Base-by-base conservation (phyloP, 306 rosid species). In the Castanea crenata region DNA sequence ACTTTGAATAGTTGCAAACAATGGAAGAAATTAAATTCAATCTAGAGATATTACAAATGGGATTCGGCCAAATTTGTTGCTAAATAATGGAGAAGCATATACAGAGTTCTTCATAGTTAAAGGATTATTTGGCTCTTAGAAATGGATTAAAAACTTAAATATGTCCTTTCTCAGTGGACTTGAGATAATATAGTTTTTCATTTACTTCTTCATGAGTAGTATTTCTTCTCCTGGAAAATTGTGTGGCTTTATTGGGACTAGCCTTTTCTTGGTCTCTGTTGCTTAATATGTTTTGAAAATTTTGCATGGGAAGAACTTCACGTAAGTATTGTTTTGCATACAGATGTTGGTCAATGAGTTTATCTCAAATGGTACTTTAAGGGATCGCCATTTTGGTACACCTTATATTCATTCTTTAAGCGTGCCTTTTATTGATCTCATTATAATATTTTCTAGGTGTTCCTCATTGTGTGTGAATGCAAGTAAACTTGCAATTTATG, bases 261-360 rank as follows among this genome's bases (percentile, higher is more conserved):
- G 38, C 55, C 63, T 61, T 74, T 61, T 74, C 34, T 69, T 76
- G 68, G 51, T 55, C 75, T 81, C 21, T 54, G 19, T 77, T 79
- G 62, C 65, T 67, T 20, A 32, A 46, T 56, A 57, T 79, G 46
- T 35, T n/a, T 81, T 71, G 83, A 34, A 69, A 32, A 12, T 3
- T 3, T 49, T 74, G 74, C 67, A 71, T 49, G 54, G 54, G 5
- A 49, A 49, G 14, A 49, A 4, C 54, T 49, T 49, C 54, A 49
- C 0, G 15, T 12, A 13, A 13, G 54, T 49, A 49, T 49, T 49
- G 54, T 77, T 84, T 63, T 85, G 69, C 74, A 65, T 78, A 79
- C 91, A 94, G 98, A 92, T 94, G 92, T 85, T 94, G 88, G 92
- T 94, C 78, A 92, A 94, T 38, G 95, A 94, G 80, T 94, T 91